phyloP scores from a whole-genome alignment of 2,329 filamentous ascomycete species.

The Didymella exigua region DNA sequence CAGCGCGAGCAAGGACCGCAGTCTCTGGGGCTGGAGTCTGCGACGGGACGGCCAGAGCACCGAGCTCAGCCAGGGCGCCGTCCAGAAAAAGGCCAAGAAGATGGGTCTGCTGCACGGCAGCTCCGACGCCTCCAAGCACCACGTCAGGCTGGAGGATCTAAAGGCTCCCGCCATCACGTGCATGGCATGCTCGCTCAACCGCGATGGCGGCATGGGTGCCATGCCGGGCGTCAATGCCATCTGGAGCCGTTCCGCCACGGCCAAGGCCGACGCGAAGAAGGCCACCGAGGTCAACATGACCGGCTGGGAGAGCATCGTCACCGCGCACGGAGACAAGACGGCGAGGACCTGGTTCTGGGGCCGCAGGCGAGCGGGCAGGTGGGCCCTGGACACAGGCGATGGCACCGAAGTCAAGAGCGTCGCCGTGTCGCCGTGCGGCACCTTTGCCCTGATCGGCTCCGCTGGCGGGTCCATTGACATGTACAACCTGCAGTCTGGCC shows the following conservation, averaged over 20 bases:
- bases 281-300: conserved; percentile 77
- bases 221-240: conserved; percentile 77
- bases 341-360: conserved; percentile 99
- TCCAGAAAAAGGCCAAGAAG: conserved; percentile 89
- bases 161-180: conserved; percentile 92
- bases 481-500: conserved; percentile 95
- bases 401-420: conserved; percentile 81
- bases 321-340: conserved; percentile 83
- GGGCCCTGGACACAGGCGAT: conserved; percentile 89
- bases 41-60: conserved; percentile 91
- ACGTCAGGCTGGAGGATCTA: conserved; percentile 69
- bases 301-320: conserved; percentile 96
- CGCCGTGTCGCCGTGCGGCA: conserved; percentile 87
- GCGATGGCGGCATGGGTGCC: conserved; percentile 91
- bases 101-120: conserved; percentile 70
- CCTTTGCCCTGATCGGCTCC: conserved; percentile 89
- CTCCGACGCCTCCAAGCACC: conserved; percentile 64
- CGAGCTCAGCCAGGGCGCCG: conserved; percentile 88
- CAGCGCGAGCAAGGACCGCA: conserved; percentile 86
- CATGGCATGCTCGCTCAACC: conserved; percentile 88
- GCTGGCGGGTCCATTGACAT: conserved; percentile 83
- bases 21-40: conserved; percentile 95
- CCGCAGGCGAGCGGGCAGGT: conserved; percentile 86
- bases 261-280: conserved; percentile 67
- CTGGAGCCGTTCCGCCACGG: conserved; percentile 76